Base-by-base conservation (phyloP, 352 stramenopile genomes). In the Globisporangium rhizosaccharum region DNA sequence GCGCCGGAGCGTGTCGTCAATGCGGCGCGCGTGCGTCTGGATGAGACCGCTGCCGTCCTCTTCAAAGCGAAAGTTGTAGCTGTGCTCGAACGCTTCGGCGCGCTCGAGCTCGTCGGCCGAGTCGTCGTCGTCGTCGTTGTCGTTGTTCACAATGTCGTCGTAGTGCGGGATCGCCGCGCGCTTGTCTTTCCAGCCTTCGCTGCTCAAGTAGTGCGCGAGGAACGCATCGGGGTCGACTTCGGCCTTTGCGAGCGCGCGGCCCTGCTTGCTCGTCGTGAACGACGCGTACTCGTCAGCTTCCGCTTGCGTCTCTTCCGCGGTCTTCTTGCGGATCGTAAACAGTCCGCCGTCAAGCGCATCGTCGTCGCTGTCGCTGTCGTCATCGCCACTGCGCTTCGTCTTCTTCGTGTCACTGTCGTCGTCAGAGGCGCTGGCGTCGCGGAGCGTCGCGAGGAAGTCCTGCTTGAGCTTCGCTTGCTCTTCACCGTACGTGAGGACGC, bases 61-160 rank as follows among this genome's bases (percentile, higher is more conserved):
- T 75, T 99, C 97, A 67, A 99, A 99, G 20, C 97, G 92, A 70
- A 99, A 99, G 72, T 99, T 99, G 83, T 99, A 99, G 42, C 95
- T 91, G 61, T 96, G 88, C 72, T 99, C 97, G 74, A 99, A 99
- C 26, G 95, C 87, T 61, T 99, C 97, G 12, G 90, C 92, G 53
- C 92, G 88, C 47, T 99, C 94, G 18, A 98, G 66, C 57, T 89
- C 90, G 51, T 98, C 89, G 10, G 87, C 84, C 36, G 51, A 56
- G 51, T 56, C 51, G n/a, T 54, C 50, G 30, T 30, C 18, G 18
- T 54, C 50, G 14, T 97, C 88, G 47, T 95, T 87, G 41, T 96
- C 86, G 42, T 96, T 84, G 41, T 92, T 83, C 8, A 95, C 83
- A 57, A 94, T 90, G 17, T 95, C 85, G 6, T 90, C 82, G 56